A percentile compares a stretch with the other conserved stretches of the same genome.
Evolutionary conservation across 2,329 filamentous ascomycete genomes (phyloP).

Genomic region (Alternaria sp.): DNA sequence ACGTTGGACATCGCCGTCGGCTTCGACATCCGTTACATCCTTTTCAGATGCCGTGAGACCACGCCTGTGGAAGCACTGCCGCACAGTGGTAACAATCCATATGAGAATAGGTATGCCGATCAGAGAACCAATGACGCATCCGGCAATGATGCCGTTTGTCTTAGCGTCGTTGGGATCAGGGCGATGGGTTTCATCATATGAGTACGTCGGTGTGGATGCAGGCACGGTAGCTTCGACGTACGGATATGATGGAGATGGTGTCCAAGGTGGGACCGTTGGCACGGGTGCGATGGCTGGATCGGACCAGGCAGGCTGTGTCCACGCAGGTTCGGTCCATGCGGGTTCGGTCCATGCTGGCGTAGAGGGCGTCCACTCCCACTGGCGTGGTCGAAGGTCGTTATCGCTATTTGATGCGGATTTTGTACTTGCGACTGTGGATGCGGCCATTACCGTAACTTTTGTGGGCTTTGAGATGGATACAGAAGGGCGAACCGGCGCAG

Average conservation of each 20-base stretch:
- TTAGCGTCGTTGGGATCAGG: background rate
- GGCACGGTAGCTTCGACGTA: background rate
- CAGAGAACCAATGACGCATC: background rate
- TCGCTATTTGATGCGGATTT: no score
- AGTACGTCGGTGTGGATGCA: background rate
- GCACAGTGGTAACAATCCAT: background rate
- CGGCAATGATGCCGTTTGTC: background rate
- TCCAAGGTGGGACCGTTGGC: background rate
- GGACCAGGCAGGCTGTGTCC: background rate
- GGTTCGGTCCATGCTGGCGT: background rate
- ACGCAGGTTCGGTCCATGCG: background rate
- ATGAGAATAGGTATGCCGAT: background rate
- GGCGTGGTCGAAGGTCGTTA: background rate
- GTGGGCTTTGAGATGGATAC: background rate
- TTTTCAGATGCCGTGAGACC: accelerated
- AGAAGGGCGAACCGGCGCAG: background rate
- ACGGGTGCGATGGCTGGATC: background rate
- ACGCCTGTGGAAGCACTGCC: background rate
- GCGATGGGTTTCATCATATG: background rate
- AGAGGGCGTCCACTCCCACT: background rate
- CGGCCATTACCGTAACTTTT: background rate
- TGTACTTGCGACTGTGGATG: background rate
- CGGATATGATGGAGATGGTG: background rate
- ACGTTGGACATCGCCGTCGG: background rate
- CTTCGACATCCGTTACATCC: background rate